A percentile compares a stretch with the other conserved stretches of the same genome.
These are phyloP conservation scores for Scedosporium aurantiacum DNA, from an alignment of 2,329 filamentous ascomycete species.

Conservation along the genomic window DNA sequence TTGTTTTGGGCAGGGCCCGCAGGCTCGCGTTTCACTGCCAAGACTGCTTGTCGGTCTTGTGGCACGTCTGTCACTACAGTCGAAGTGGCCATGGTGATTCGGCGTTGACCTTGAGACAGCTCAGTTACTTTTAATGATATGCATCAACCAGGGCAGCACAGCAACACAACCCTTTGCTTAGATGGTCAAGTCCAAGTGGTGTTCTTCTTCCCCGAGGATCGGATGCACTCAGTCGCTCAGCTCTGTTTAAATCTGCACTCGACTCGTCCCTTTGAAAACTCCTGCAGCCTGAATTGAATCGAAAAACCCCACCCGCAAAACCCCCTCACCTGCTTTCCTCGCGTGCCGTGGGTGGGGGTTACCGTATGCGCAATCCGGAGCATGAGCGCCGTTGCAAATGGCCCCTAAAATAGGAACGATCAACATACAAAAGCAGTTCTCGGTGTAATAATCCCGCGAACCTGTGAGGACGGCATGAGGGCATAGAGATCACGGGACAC, in stretches of 20 bases:
- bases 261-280: not conserved
- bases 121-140: not conserved
- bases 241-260: not conserved
- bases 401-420: not conserved
- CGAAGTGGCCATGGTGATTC: not conserved
- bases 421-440: not conserved
- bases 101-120: not conserved
- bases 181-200: no score
- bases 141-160: no score
- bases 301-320: not conserved
- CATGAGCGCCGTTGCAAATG: not conserved
- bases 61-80: not conserved
- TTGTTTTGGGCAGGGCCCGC: constrained; percentile 11
- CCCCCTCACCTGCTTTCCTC: not conserved
- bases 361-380: not conserved
- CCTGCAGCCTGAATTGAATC: not conserved
- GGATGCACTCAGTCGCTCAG: not conserved
- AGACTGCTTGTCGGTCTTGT: not conserved
- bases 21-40: not conserved
- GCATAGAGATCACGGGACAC: no score
- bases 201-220: not conserved
- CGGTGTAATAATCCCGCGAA: not conserved
- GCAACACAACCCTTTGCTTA: no score
- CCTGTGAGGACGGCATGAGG: not conserved
- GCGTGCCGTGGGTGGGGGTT: not conserved